A percentile compares a stretch with the other conserved stretches of the same genome.
Conservation (phyloP, 768 basidiomycete genomes). For the Dendrothele bispora region DNA sequence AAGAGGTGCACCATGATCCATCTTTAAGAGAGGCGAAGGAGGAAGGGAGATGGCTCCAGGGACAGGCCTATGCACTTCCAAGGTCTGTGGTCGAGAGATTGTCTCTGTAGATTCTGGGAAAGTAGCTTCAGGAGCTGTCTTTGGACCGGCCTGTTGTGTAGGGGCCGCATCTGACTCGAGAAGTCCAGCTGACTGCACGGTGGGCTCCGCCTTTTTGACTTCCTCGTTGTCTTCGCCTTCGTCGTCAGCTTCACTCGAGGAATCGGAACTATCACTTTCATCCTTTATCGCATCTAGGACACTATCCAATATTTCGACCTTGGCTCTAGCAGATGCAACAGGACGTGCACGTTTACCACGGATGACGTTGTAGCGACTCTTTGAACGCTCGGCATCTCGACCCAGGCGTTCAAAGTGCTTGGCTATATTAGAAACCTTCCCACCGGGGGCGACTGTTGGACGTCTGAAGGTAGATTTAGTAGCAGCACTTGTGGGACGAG, state of each 20-base stretch:
- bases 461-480: slow-evolving; percentile 58
- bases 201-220: slow-evolving; percentile 21
- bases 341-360: slow-evolving; percentile 86
- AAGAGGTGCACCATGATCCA: slow-evolving; percentile 33
- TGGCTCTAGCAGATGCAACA: slow-evolving; percentile 84
- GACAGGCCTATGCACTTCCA: no score
- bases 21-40: slow-evolving; percentile 56
- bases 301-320: slow-evolving; percentile 85
- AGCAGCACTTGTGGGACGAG: slow-evolving; percentile 44
- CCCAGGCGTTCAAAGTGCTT: slow-evolving; percentile 88
- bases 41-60: slow-evolving; percentile 43
- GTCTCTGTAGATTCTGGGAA: slow-evolving; percentile 4
- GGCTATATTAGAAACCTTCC: slow-evolving; percentile 84
- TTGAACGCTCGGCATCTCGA: slow-evolving; percentile 72
- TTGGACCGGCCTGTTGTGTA: slow-evolving; percentile 20
- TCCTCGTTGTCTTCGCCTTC: slow-evolving; percentile 29
- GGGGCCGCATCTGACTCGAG: slow-evolving; percentile 23
- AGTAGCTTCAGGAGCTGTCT: slow-evolving; percentile 21
- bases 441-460: slow-evolving; percentile 46
- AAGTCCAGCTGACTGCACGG: slow-evolving; percentile 22
- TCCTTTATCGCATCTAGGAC: slow-evolving; percentile 89
- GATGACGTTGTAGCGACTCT: slow-evolving; percentile 81
- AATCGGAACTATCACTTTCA: slow-evolving; percentile 72
- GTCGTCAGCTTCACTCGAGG: slow-evolving; percentile 36
- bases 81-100: neutral